These are phyloP conservation scores for Termitomyces sp. DNA, from an alignment of 1,284 basidiomycete genomes.

Conservation along the genomic window DNA sequence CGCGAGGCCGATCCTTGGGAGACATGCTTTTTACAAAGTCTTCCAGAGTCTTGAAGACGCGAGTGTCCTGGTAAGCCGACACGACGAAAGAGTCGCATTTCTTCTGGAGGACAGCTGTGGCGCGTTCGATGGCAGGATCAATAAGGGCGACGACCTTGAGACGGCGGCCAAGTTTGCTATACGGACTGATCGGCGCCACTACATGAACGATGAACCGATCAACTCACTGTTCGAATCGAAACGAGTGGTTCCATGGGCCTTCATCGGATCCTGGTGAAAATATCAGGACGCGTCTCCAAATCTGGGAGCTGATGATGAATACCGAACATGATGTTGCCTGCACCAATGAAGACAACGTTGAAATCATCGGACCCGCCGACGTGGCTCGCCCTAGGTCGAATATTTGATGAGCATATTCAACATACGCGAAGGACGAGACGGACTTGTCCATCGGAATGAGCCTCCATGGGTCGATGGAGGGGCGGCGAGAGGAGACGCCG, in stretches of 20 bases:
- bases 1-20: slow-evolving; percentile 55
- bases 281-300: slow-evolving; percentile 1
- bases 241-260: slow-evolving; percentile 92
- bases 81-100: slow-evolving; percentile 95
- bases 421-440: slow-evolving; percentile 31
- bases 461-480: slow-evolving; percentile 71
- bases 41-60: slow-evolving; percentile 83
- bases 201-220: neutral
- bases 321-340: slow-evolving; percentile 96
- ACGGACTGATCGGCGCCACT: slow-evolving; percentile 16
- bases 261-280: slow-evolving; percentile 64
- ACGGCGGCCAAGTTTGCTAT: slow-evolving; percentile 91
- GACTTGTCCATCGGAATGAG: slow-evolving; percentile 78
- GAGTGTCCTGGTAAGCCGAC: slow-evolving; percentile 89
- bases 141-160: slow-evolving; percentile 95
- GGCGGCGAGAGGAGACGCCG: slow-evolving; percentile 49
- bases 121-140: slow-evolving; percentile 85
- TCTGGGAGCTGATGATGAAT: neutral
- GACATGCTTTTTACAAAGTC: slow-evolving; percentile 78
- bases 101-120: slow-evolving; percentile 75
- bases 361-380: slow-evolving; percentile 64
- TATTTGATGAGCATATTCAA: slow-evolving; percentile 8
- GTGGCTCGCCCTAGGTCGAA: slow-evolving; percentile 42
- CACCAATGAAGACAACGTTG: slow-evolving; percentile 89
- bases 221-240: slow-evolving; percentile 85